Base-by-base conservation (phyloP, 129 eudicot species). In the Centrapalus pauciflorus region DNA sequence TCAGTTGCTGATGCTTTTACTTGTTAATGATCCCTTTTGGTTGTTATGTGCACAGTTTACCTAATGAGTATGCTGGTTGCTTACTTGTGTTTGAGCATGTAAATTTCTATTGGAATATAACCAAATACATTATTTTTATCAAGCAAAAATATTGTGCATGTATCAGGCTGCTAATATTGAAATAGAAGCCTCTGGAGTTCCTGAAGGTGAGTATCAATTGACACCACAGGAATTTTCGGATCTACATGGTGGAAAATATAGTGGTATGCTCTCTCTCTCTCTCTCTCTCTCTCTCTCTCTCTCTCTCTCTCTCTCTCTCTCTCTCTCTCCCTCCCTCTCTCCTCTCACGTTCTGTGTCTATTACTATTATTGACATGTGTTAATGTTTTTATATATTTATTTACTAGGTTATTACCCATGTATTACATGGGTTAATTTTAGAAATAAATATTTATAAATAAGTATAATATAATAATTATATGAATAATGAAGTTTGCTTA, bases 141-240 rank as follows among this genome's bases (percentile, higher is more conserved):
- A 66, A 57, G 24, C 58, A 41, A 49, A 41, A 49, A 37, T 52
- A 19, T 59, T 27, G 75, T 62, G 62, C 71, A 64, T 77, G 63
- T 76, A 38, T 64, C 78, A 91, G 97, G 94, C 88, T 25, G 78
- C 96, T 21, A 79, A 83, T 67, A 69, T 69, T 71, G 96, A 87
- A 81, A 81, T 75, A 51, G 90, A 87, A 56, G 48, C 78, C 40
- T 73, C 90, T 43, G 88, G 90, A 45, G 74, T 79, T 70, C 83
- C 79, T 68, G 81, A 75, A 71, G 73, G 80, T 27, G 87, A 67
- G 55, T 90, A 64, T 58, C 89, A 70, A 62, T 74, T 82, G 75
- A 34, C 76, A 75, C 86, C 71, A 72, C 70, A 71, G 35, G 89
- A 71, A 19, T 74, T 60, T 56, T 74, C 79, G 14, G 82, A 80